Evolutionary conservation across 2,329 filamentous ascomycete species (phyloP).

Genomic region (Helminthosporium solani): DNA sequence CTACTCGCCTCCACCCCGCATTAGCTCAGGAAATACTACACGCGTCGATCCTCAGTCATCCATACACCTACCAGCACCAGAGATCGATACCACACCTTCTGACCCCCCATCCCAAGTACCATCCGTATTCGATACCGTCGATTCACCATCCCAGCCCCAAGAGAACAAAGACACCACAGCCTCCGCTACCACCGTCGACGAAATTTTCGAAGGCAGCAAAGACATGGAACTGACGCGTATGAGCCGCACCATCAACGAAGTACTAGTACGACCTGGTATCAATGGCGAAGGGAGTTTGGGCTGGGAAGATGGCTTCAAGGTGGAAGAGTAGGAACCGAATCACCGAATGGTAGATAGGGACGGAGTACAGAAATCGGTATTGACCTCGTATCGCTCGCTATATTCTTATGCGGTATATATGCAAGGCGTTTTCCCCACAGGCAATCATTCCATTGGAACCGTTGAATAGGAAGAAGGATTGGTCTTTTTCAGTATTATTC

Average conservation of each 20-base stretch:
- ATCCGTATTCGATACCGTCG: background rate
- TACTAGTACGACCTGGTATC: background rate
- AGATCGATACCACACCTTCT: background rate
- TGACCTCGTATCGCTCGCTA: too few species aligned
- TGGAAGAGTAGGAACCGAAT: too few species aligned
- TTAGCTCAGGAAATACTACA: background rate
- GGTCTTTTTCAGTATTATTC: too few species aligned
- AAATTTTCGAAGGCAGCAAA: background rate
- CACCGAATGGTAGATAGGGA: too few species aligned
- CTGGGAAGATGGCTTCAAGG: background rate
- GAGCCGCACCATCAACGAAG: background rate
- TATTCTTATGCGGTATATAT: too few species aligned
- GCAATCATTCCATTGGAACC: too few species aligned
- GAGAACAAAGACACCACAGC: background rate
- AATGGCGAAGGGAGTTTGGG: background rate
- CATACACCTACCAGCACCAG: too few species aligned
- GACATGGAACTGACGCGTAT: background rate
- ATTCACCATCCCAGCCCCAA: background rate
- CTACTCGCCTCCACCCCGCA: background rate
- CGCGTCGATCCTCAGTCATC: background rate
- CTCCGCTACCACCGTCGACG: background rate
- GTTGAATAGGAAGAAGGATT: too few species aligned
- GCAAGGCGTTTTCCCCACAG: too few species aligned
- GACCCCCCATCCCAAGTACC: background rate
- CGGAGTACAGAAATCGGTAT: too few species aligned